Evolutionary conservation across 306 rosid species (phyloP), one percentile per base, ranked within the genome.

Genomic region (Luffa acutangula): DNA sequence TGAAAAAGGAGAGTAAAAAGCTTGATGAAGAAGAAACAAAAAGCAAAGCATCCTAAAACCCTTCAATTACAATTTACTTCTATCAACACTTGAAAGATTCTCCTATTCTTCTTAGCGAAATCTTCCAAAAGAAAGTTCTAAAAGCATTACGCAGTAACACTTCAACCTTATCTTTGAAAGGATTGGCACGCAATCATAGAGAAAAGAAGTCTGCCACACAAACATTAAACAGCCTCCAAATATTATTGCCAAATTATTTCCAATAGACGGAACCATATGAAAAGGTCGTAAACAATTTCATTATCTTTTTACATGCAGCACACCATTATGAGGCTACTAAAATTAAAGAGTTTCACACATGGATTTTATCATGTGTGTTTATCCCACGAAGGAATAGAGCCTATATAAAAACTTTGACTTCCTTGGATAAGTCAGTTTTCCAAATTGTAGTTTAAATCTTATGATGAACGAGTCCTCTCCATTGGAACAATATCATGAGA

Each of bases 21-120:
- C 76, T 71, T 71, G 76, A 31, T 11, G 56, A 21, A 45, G 76
- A 71, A 71, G 76, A 71, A 46, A 46, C n/a, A 71, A 71, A 45
- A 71, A 71, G 20, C 37, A 71, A 67, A 71, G 37, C 53, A 71
- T 45, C 76, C 41, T 25, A 71, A 45, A 71, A 71, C 11, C 46
- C 57, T 71, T 21, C 37, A 12, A 46, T 25, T 71, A 66, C 74
- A 39, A 66, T 66, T 18, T 39, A 45, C 53, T 69, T 69, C 75
- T 42, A n/a, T 10, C 53, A 1, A 1, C 17, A 9, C 1, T 69
- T 7, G 25, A 37, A 65, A 67, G 75, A 71, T 71, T 71, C 76
- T 46, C 20, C 57, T 45, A 71, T 71, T 31, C 76, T 12, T 7
- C 21, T 71, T 63, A 33, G 21, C 56, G 39, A 71, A 71, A 21